Base-by-base conservation (phyloP, 75 land plant species). In the Cupressus sempervirens region DNA sequence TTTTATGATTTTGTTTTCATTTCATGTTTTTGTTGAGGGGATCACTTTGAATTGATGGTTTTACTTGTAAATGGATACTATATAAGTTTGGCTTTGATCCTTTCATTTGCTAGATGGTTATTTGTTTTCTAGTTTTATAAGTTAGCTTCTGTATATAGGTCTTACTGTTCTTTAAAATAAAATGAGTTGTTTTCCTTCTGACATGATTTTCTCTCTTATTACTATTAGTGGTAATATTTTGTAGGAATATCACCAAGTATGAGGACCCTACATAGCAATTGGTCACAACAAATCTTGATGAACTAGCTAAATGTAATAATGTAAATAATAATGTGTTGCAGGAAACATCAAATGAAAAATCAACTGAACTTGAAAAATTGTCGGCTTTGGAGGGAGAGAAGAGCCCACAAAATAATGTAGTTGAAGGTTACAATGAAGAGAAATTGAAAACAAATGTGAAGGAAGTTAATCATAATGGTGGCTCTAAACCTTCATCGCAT, bases 181-280 rank as follows among this genome's bases (percentile, higher is more conserved):
- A 67, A 36, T 18, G 34, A 8, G 82, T 23, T 81, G 15, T 73
- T 80, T n/a, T 72, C 18, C 82, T 75, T 32, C 84, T 38, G 80
- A 80, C 16, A 84, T 48, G 65, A 82, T 20, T 35, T 83, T 26
- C 34, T n/a, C 20, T 52, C 84, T 67, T 26, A 54, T 83, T 80
- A 3, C n/a, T 30, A 32, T 62, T 62, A 1, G 0, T 62, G n/a
- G 14, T 72, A 72, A 30, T 30, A 4, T 46, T 12, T 84, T 88
- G 48, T 91, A 97, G 99, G 98, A 94, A 96, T 86, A 76, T 97
- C 20, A 80, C 94, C 32, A 88, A 65, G 76, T 97, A 97, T 84
- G 88, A 43, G 20, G 98, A 97, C 88, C 86, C 84, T 7, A 91
- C 87, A 80, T 34, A 86, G 83, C 87, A 94, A 29, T 85, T 97